phyloP scores from a whole-genome alignment of 2,329 filamentous ascomycete genomes.

The Ophiostoma sp. region DNA sequence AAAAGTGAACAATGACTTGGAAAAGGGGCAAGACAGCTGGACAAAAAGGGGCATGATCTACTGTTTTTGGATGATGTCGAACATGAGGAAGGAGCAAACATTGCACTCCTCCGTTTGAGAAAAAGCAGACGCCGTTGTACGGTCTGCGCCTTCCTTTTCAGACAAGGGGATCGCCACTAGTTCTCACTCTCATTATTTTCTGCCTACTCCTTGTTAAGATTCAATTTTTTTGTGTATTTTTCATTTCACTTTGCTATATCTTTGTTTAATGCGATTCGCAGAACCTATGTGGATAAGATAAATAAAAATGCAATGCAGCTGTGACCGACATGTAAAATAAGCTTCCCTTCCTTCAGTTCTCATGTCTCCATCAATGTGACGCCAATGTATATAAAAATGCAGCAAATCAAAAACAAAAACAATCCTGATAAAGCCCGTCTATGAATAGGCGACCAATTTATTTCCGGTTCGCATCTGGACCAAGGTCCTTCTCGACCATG shows the following conservation, averaged over 20 bases:
- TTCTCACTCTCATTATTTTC: background rate
- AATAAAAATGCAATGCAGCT: background rate
- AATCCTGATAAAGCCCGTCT: background rate
- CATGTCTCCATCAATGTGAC: slow-evolving; percentile 1
- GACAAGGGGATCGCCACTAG: background rate
- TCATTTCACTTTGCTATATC: background rate
- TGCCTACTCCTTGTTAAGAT: background rate
- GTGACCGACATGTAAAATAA: slow-evolving; percentile 4
- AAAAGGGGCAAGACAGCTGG: no score
- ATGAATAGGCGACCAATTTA: background rate
- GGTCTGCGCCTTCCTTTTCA: background rate
- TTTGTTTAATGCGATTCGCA: background rate
- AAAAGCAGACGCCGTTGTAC: background rate
- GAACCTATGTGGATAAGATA: background rate
- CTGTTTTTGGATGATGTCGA: background rate
- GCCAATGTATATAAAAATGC: slow-evolving; percentile 10
- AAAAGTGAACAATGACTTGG: no score
- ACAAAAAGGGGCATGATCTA: background rate
- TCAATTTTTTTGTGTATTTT: background rate
- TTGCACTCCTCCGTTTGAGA: background rate
- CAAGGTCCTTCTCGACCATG: slow-evolving; percentile 84
- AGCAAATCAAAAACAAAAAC: background rate
- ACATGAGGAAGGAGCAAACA: background rate
- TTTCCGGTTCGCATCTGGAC: slow-evolving; percentile 33
- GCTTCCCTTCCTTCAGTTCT: background rate